These are phyloP conservation scores for Arachis stenosperma DNA, from an alignment of 306 rosid genomes.

Conservation along the genomic window DNA sequence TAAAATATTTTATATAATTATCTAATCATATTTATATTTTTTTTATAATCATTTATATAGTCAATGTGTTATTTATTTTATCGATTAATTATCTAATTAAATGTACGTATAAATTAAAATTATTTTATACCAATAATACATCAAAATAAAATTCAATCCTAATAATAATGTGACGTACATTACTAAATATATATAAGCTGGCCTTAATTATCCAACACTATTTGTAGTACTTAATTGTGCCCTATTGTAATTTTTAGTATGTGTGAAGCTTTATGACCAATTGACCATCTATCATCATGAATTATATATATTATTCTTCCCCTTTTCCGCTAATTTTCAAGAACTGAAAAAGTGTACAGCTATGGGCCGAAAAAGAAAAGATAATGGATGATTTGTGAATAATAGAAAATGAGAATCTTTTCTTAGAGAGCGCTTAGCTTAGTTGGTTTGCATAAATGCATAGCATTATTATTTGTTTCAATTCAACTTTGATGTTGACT, in stretches of 20 bases:
- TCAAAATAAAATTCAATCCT: too few species aligned
- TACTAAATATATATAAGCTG: neutral
- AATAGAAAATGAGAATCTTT: conserved; percentile 35
- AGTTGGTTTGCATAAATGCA: conserved; percentile 10
- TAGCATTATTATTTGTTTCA: conserved; percentile 39
- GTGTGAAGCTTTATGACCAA: conserved; percentile 5
- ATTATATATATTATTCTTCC: too few species aligned
- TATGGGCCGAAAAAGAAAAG: neutral
- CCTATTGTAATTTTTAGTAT: neutral
- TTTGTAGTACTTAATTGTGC: conserved; percentile 21
- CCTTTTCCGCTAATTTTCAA: neutral
- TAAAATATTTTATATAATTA: too few species aligned
- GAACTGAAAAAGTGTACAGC: neutral
- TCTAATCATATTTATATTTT: too few species aligned
- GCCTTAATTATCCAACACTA: conserved; percentile 15
- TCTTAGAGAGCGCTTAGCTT: neutral
- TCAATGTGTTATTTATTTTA: too few species aligned
- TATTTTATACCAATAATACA: too few species aligned
- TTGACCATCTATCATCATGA: too few species aligned
- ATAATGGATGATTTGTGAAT: conserved; percentile 10
- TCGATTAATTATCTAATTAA: too few species aligned
- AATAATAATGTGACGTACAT: conserved; percentile 9
- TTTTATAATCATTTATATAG: too few species aligned
- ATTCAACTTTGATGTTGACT: conserved; percentile 49
- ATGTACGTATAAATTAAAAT: too few species aligned